Evolutionary conservation across 2,329 filamentous ascomycete species (phyloP), one percentile per base, ranked within the genome.

Genomic region (Fusarium sp.): DNA sequence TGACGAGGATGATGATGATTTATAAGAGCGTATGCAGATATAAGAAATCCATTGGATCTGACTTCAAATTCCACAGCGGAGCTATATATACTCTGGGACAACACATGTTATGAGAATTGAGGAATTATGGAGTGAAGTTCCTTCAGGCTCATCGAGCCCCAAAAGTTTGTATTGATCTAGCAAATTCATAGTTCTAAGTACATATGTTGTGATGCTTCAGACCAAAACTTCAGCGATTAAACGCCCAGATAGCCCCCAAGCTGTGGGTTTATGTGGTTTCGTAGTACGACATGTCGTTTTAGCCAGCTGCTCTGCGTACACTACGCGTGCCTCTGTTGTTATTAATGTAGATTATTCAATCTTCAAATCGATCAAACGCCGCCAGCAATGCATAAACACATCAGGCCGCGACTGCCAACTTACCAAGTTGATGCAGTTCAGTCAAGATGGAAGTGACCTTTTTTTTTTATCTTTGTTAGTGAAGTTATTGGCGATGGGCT

Each of bases 1-100:
- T 58, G 91, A 92, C 70, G 85, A 88, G 10, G 89, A 88, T 20
- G 89, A 93, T 58, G 90, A 93, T 49, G 83, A 86, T 28, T 46
- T 76, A n/a, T 75, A 66, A 75, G 10, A 39, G 11, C 34, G 9
- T 19, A 3, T 19, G 23, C 11, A 12, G 15, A 20, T 30, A 12
- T 23, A 15, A 46, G 17, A 32, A 32, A 47, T 23, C 17, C 4
- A 5, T 23, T 2, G 12, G 12, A 34, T 9, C 17, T n/a, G 12
- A 23, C 9, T 17, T 9, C 20, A 10, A 34, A 34, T 15, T n/a
- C 4, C 9, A 8, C 11, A 17, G 6, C 14, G 10, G 39, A 43
- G 28, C 9, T 17, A 20, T n/a, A 24, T 46, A 24, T 42, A 15
- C n/a, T 17, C n/a, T 23, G 7, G 14, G 20, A 11, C 20, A 34